Base-by-base conservation (phyloP, 164 flowering plant genomes). In the Macadamia tetraphylla region DNA sequence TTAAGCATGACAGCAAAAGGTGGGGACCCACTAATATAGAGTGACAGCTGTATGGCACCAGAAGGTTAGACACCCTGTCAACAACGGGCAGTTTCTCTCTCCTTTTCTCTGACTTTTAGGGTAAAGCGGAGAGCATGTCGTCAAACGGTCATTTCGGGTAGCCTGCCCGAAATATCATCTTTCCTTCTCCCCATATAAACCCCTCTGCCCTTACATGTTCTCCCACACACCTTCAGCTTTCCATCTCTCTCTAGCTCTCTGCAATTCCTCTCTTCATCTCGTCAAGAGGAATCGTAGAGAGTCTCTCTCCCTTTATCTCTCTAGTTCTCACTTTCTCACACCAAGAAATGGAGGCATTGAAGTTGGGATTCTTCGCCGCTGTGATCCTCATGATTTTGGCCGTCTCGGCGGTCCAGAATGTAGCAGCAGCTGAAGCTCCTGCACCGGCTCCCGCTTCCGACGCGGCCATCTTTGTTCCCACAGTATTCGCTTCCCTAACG, bases 331-430 rank as follows among this genome's bases (percentile, higher is more conserved):
- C 11, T 7, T 17, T 31, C 29, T 31, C 0, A 23, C 8, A 59
- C 11, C 15, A 13, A 58, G 55, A 15, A 72, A 82, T 80, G 87
- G 85, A 80, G 73, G 76, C 75, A 35, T 52, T 71, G 78, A 83
- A 71, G 78, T 65, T 74, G 76, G 79, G 75, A 48, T 17, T 78
- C 9, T 67, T 71, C 30, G 65, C 63, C 29, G 79, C 74, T 32
- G 35, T 76, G 51, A 72, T 67, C 65, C 56, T 79, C 13, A 69
- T 71, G 76, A 18, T 78, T 40, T 63, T 82, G 83, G 82, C 80
- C 3, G 40, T 73, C 7, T 72, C 81, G 9, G 71, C 76, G 68
- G 52, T 75, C 70, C 67, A 70, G 18, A 42, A 64, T 48, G 75
- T 67, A 40, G 40, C 67, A 14, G 80, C 80, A 17, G 75, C 73